Base-by-base conservation (phyloP, 23 red algal genomes). In the Gracilaria gracilis region DNA sequence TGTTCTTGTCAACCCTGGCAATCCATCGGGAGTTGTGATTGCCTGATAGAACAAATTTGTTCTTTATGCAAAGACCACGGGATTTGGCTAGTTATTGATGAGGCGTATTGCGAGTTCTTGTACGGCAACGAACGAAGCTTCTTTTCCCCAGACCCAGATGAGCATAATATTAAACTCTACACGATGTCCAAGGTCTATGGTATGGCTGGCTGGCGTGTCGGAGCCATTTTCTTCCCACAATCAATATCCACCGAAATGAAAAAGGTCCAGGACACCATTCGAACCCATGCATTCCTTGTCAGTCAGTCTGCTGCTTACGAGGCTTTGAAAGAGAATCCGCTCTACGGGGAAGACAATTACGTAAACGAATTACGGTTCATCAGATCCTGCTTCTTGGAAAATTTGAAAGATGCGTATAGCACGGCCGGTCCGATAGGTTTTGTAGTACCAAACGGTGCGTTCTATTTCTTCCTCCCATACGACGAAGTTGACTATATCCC, bases 141-240 rank as follows among this genome's bases (percentile, higher is more conserved):
- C 75, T 42, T 73, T 62, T 67, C 81, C 36, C 85, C 84, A 19
- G 28, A 57, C 0, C 67, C 44, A 38, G 38, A 53, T 17, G 47
- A 12, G 9, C 36, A 79, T 46, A 51, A 80, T 0, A 92, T 98
- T 25, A 58, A 84, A 17, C 38, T 98, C 4, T 91, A 89, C 75
- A 92, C 94, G 3, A 84, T 96, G 87, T 92, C 87, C 37, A 96
- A 98, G 46, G 73, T 89, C 2, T 95, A 92, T 77, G 93, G 85
- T 35, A 27, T 98, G 76, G 92, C 96, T 40, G 93, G 93, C 33
- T 88, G 82, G 59, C 79, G 96, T 54, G 92, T 98, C 35, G 96
- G 93, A 20, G 90, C 90, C 44, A 50, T 93, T 61, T 7, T 90
- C 78, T 92, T 93, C 69, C 92, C 96, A 23, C 7, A 33, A 21